Percentiles rank a stretch among this genome's conserved stretches.
Evolutionary conservation across 176 grass and related monocot species (phyloP).

Genomic region (Bolboschoenus planiculmis): DNA sequence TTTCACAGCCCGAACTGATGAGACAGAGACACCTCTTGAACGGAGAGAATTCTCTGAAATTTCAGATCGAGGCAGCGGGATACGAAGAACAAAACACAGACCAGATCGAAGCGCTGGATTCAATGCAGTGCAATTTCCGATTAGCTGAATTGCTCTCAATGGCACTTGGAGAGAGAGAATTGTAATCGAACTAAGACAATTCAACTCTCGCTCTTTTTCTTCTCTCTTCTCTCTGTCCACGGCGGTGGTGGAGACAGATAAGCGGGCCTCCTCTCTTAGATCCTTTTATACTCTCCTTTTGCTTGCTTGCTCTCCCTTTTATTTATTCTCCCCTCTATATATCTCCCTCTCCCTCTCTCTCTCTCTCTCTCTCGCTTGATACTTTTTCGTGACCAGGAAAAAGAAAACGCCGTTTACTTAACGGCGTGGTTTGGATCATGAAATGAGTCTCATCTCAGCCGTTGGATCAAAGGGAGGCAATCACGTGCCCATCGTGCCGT

Average conservation of each 20-base stretch:
- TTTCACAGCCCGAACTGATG: not conserved
- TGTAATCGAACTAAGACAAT: not conserved
- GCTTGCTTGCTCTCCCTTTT: conserved; percentile 2
- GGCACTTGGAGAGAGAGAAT: not conserved
- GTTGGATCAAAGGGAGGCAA: not conserved
- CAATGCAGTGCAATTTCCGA: not conserved
- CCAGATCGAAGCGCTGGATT: conserved; percentile 1
- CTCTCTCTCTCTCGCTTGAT: not conserved
- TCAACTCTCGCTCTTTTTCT: not conserved
- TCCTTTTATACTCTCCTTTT: conserved; percentile 15
- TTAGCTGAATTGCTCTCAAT: not conserved
- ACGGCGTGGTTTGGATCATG: not conserved
- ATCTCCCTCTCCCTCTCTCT: not conserved
- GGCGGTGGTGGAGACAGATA: conserved; percentile 11
- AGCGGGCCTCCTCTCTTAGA: not conserved
- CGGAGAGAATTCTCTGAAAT: not conserved
- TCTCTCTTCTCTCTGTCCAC: not conserved
- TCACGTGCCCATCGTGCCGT: conserved; percentile 38
- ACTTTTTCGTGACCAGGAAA: not conserved
- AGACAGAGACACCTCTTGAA: not conserved
- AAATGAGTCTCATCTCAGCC: not conserved
- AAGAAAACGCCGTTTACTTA: conserved; percentile 1
- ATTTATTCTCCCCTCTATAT: not conserved
- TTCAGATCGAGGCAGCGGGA: not conserved
- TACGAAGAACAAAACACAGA: not conserved